Percentiles rank a stretch among this genome's conserved stretches.
These are phyloP conservation scores for Pisolithus thermaeus DNA, from an alignment of 1,284 basidiomycete genomes.

Conservation along the genomic window DNA sequence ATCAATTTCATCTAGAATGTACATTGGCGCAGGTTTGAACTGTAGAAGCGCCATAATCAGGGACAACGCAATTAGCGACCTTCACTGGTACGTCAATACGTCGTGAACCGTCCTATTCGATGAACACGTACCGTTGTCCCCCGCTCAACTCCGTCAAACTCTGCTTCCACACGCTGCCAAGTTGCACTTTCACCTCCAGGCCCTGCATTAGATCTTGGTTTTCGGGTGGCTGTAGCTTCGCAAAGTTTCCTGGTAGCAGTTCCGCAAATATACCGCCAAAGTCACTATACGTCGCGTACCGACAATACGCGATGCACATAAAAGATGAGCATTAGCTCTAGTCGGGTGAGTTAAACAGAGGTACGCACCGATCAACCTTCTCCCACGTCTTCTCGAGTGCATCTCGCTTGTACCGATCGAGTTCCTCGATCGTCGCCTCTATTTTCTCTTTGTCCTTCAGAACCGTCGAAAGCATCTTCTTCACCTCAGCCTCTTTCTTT, in stretches of 20 bases:
- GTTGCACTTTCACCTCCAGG: slow-evolving; percentile 93
- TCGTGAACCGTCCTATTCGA: too few relatives aligned
- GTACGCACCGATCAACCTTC: slow-evolving; percentile 82
- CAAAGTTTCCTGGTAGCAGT: slow-evolving; percentile 93
- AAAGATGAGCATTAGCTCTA: not conserved
- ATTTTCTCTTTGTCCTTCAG: slow-evolving; percentile 96
- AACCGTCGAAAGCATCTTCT: slow-evolving; percentile 87
- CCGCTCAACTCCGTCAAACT: slow-evolving; percentile 95
- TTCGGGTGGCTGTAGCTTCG: slow-evolving; percentile 91
- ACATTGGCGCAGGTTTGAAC: slow-evolving; percentile 99
- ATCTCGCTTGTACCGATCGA: slow-evolving; percentile 93
- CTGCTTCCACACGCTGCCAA: slow-evolving; percentile 90
- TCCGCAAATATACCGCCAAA: slow-evolving; percentile 98
- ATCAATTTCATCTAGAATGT: slow-evolving; percentile 98
- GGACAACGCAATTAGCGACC: slow-evolving; percentile 93
- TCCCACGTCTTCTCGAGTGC: slow-evolving; percentile 93
- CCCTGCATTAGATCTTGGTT: slow-evolving; percentile 92
- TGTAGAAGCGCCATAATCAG: slow-evolving; percentile 93
- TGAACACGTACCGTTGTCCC: slow-evolving; percentile 76
- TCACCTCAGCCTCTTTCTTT: slow-evolving; percentile 85
- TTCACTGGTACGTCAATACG: slow-evolving; percentile 25
- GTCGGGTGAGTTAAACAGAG: not conserved
- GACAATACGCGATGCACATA: too few relatives aligned
- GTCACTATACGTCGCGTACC: slow-evolving; percentile 49
- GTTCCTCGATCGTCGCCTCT: slow-evolving; percentile 88